Evolutionary conservation across 352 stramenopile species (phyloP).

Genomic region (Phytophthora pisi): DNA sequence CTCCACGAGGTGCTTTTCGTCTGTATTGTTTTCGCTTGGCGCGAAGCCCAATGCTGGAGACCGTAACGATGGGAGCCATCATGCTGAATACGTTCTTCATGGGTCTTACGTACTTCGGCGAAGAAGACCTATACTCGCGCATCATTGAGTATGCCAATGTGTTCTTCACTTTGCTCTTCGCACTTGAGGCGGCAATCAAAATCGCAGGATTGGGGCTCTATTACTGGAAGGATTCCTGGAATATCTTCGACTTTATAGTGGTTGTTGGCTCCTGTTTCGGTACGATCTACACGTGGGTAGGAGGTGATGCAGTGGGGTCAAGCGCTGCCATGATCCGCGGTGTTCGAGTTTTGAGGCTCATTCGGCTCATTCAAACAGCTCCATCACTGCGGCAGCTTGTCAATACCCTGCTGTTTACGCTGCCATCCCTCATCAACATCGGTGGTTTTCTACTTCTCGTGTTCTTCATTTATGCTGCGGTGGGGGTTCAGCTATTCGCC

Average conservation of each 20-base stretch:
- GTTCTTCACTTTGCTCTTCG: slow-evolving; percentile 85
- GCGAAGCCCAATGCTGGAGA: slow-evolving; percentile 66
- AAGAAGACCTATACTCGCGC: slow-evolving; percentile 59
- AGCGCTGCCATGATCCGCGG: slow-evolving; percentile 75
- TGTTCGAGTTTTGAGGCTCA: slow-evolving; percentile 76
- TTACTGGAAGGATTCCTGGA: slow-evolving; percentile 86
- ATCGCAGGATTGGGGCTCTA: slow-evolving; percentile 67
- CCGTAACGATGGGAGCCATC: slow-evolving; percentile 82
- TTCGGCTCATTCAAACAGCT: slow-evolving; percentile 74
- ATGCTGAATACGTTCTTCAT: slow-evolving; percentile 88
- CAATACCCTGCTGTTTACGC: slow-evolving; percentile 78
- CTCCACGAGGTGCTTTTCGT: slow-evolving; percentile 42
- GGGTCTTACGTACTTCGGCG: slow-evolving; percentile 82
- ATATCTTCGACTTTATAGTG: slow-evolving; percentile 85
- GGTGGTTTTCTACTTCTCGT: slow-evolving; percentile 79
- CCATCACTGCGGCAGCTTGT: slow-evolving; percentile 78
- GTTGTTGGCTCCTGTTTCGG: slow-evolving; percentile 52
- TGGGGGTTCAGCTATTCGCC: slow-evolving; percentile 88
- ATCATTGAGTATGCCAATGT: slow-evolving; percentile 80
- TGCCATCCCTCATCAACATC: slow-evolving; percentile 84
- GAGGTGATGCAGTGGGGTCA: slow-evolving; percentile 34
- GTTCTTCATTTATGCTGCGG: slow-evolving; percentile 89
- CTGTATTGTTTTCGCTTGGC: slow-evolving; percentile 52
- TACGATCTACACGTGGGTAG: slow-evolving; percentile 51
- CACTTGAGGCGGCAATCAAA: slow-evolving; percentile 81